phyloP scores from a whole-genome alignment of 2,329 filamentous ascomycete genomes.

The Mycosphaerelloides madeirae region DNA sequence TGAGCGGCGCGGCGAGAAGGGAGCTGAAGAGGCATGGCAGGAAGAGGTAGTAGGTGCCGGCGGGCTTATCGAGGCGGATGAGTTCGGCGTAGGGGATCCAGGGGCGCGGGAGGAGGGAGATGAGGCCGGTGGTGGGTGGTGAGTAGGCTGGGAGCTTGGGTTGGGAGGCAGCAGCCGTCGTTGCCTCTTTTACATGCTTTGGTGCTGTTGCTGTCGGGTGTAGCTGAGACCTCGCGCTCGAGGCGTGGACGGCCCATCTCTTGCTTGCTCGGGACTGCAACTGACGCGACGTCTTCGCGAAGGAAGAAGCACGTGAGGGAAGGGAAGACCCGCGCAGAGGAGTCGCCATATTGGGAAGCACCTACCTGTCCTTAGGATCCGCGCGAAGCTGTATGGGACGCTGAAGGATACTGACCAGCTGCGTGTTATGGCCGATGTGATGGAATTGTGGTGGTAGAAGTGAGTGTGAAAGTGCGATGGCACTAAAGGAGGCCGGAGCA shows the following conservation, averaged over 20 bases:
- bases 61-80: slow-evolving; percentile 73
- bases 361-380: slow-evolving; percentile 16
- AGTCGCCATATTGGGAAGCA: slow-evolving; percentile 10
- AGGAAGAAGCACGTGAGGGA: slow-evolving; percentile 11
- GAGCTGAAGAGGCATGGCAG: slow-evolving; percentile 83
- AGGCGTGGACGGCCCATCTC: slow-evolving; percentile 15
- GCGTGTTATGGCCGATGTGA: too few species aligned
- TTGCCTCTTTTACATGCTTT: background rate
- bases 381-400: background rate
- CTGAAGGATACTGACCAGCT: slow-evolving; percentile 4
- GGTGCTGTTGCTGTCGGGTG: background rate
- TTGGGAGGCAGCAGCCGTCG: background rate
- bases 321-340: slow-evolving; percentile 14
- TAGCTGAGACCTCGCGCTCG: background rate
- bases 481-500: too few species aligned
- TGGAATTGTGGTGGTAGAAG: too few species aligned
- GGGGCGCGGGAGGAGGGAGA: slow-evolving; percentile 63
- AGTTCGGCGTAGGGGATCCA: slow-evolving; percentile 80
- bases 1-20: slow-evolving; percentile 69
- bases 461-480: too few species aligned
- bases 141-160: slow-evolving; percentile 43
- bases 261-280: slow-evolving; percentile 7
- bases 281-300: slow-evolving; percentile 18
- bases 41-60: slow-evolving; percentile 79
- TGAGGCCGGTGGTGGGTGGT: slow-evolving; percentile 66